Evolutionary conservation across 208 protist species (phyloP).

Genomic region (Trypanosoma caninum): DNA sequence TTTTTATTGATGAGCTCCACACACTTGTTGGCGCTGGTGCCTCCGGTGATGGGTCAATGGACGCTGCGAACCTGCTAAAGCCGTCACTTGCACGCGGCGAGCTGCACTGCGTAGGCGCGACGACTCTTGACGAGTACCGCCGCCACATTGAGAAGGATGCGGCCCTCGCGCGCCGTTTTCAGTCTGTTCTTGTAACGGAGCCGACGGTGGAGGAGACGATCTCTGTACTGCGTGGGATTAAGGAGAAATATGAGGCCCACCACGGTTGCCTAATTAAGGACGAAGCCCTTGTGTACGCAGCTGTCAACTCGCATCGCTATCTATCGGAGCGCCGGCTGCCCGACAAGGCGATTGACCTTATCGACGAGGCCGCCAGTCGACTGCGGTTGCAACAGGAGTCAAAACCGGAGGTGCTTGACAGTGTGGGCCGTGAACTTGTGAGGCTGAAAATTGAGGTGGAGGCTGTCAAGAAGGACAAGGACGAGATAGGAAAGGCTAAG

Average conservation of each 20-base stretch:
- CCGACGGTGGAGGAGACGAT: constrained; percentile 97
- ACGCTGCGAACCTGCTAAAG: constrained; percentile 98
- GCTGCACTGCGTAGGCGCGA: constrained; percentile 97
- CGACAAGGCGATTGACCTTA: constrained; percentile 99
- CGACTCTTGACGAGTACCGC: constrained; percentile 97
- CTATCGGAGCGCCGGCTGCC: constrained; percentile 96
- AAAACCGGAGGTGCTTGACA: constrained; percentile 95
- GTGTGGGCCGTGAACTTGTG: constrained; percentile 89
- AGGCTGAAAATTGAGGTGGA: constrained; percentile 92
- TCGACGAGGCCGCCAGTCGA: constrained; percentile 96
- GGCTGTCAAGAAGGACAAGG: constrained; percentile 94
- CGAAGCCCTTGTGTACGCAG: constrained; percentile 86
- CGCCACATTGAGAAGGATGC: constrained; percentile 98
- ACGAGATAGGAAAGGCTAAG: constrained; percentile 85
- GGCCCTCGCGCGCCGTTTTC: constrained; percentile 98
- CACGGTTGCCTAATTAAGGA: constrained; percentile 91
- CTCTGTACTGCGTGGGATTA: constrained; percentile 96
- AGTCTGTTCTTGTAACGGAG: constrained; percentile 96
- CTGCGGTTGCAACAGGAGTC: constrained; percentile 94
- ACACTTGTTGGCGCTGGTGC: constrained; percentile 96
- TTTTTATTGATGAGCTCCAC: constrained; percentile 99
- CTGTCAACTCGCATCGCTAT: constrained; percentile 93
- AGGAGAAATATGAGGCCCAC: constrained; percentile 92
- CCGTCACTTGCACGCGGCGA: constrained; percentile 97
- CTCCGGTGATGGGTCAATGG: constrained; percentile 94